Conservation (phyloP, 2,329 filamentous ascomycete genomes). For the Aspergillus tamarii region DNA sequence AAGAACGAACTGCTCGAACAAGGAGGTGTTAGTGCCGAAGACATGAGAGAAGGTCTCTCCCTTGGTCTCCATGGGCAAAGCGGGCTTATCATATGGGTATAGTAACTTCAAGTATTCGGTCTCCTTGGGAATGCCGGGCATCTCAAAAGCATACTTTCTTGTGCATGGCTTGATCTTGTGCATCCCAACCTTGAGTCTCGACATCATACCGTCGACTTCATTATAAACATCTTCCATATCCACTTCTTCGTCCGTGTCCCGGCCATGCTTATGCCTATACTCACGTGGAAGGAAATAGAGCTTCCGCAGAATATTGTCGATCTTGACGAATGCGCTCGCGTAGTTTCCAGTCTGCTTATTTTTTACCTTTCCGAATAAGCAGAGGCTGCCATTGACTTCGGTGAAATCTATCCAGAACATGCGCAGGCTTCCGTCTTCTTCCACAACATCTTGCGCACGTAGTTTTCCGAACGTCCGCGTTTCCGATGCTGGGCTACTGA, state of each 20-base stretch:
- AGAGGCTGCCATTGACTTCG: slow-evolving; percentile 87
- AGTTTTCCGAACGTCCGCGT: slow-evolving; percentile 73
- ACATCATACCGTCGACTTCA: slow-evolving; percentile 88
- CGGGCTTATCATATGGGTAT: slow-evolving; percentile 86
- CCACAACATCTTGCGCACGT: slow-evolving; percentile 80
- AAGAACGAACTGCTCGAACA: slow-evolving; percentile 97
- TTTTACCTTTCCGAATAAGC: slow-evolving; percentile 92
- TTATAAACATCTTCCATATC: slow-evolving; percentile 87
- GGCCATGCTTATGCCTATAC: slow-evolving; percentile 59
- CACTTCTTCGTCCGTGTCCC: slow-evolving; percentile 75
- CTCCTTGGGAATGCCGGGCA: slow-evolving; percentile 83
- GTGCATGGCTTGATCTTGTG: slow-evolving; percentile 91
- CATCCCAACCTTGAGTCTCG: slow-evolving; percentile 78
- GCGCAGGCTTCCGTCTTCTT: slow-evolving; percentile 85
- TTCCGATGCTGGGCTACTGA: slow-evolving; percentile 72
- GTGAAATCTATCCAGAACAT: slow-evolving; percentile 99
- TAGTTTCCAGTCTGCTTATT: slow-evolving; percentile 80
- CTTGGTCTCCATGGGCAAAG: slow-evolving; percentile 68
- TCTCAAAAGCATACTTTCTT: slow-evolving; percentile 93
- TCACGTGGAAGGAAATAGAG: slow-evolving; percentile 89
- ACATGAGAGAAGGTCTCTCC: slow-evolving; percentile 93
- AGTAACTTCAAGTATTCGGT: slow-evolving; percentile 92
- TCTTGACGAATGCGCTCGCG: slow-evolving; percentile 91
- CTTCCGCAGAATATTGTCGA: slow-evolving; percentile 92
- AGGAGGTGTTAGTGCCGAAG: slow-evolving; percentile 87